These are phyloP conservation scores for Pestalotiopsis fici DNA, from an alignment of 2,329 filamentous ascomycete genomes.

Conservation along the genomic window DNA sequence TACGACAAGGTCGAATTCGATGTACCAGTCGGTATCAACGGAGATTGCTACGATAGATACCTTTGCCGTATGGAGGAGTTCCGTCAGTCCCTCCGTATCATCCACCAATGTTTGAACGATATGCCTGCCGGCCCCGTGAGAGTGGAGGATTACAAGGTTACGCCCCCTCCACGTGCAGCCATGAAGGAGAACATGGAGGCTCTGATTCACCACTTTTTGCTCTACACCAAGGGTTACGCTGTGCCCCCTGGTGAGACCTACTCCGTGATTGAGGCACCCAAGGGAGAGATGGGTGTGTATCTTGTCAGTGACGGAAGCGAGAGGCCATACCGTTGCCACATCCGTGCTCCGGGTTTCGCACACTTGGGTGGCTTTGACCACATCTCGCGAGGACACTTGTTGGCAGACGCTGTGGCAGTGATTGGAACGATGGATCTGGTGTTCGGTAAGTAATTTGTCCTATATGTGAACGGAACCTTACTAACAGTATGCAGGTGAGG, in stretches of 20 bases:
- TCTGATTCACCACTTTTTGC: slow-evolving; percentile 96
- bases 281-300: slow-evolving; percentile 99
- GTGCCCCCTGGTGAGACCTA: slow-evolving; percentile 98
- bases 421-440: slow-evolving; percentile 90
- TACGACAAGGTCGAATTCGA: slow-evolving; percentile 99
- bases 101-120: slow-evolving; percentile 98
- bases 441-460: slow-evolving; percentile 64
- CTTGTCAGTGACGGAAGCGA: slow-evolving; percentile 95
- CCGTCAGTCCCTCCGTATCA: slow-evolving; percentile 95
- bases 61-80: slow-evolving; percentile 99
- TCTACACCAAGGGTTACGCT: slow-evolving; percentile 97
- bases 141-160: slow-evolving; percentile 98
- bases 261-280: slow-evolving; percentile 97
- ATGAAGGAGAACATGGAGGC: slow-evolving; percentile 99
- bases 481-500: slow-evolving; percentile 55
- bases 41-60: slow-evolving; percentile 99
- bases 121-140: slow-evolving; percentile 94
- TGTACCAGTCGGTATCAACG: slow-evolving; percentile 92
- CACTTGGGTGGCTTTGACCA: slow-evolving; percentile 95
- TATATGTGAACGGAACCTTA: not conserved
- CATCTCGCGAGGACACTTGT: slow-evolving; percentile 84
- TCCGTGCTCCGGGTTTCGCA: slow-evolving; percentile 93
- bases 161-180: slow-evolving; percentile 89
- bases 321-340: slow-evolving; percentile 96
- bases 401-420: slow-evolving; percentile 95